phyloP scores from a whole-genome alignment of 2,329 filamentous ascomycete species.

The Cercospora janseana region DNA sequence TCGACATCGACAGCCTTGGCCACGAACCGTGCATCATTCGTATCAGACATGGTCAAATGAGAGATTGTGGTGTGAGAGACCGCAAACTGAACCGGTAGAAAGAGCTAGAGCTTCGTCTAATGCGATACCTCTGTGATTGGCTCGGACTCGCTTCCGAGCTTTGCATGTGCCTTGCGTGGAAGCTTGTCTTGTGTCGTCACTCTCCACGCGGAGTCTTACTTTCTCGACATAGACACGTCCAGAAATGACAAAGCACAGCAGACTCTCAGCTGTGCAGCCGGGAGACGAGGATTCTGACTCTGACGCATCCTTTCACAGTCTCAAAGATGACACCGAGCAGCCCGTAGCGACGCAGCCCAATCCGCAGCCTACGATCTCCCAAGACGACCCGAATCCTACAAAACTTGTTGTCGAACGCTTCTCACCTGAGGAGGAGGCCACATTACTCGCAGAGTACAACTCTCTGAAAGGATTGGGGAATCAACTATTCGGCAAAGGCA shows the following conservation, averaged over 20 bases:
- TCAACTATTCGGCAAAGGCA: conserved; percentile 67
- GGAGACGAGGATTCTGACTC: conserved; percentile 28
- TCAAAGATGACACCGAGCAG: conserved; percentile 29
- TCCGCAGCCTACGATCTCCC: conserved; percentile 15
- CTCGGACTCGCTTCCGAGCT: not conserved
- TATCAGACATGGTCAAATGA: conserved; percentile 22
- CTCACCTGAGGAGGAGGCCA: conserved; percentile 47
- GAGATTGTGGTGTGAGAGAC: conserved; percentile 5
- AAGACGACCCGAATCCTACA: conserved; percentile 8
- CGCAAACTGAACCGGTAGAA: conserved; percentile 1
- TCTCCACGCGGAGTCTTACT: not conserved
- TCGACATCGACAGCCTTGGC: conserved; percentile 73
- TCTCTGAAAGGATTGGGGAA: conserved; percentile 75
- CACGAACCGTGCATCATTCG: conserved; percentile 59
- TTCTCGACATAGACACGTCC: conserved; percentile 4
- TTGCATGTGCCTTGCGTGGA: conserved; percentile 10
- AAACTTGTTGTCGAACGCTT: conserved; percentile 35
- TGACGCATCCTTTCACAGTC: conserved; percentile 37
- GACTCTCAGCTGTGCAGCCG: conserved; percentile 9
- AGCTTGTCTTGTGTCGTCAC: conserved; percentile 13
- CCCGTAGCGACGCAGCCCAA: conserved; percentile 11
- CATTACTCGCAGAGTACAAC: conserved; percentile 69
- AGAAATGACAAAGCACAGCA: conserved; percentile 12
- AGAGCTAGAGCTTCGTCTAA: conserved; percentile 2
- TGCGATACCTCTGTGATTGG: not conserved